Percentiles rank a stretch among this genome's conserved stretches.
These are phyloP conservation scores for Dictyostelium capitatum DNA, from an alignment of 78 protist species.

Conservation along the genomic window DNA sequence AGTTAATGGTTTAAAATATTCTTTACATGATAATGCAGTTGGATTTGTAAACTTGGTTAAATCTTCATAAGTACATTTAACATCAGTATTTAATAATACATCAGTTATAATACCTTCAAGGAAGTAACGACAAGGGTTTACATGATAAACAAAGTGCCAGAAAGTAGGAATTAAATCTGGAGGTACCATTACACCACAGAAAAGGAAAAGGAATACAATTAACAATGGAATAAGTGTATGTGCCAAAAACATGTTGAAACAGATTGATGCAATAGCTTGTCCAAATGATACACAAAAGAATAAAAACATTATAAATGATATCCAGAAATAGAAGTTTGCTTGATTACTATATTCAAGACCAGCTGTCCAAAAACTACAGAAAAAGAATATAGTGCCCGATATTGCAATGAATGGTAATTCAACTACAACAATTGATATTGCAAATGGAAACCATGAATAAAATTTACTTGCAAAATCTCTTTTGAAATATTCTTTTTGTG, in stretches of 20 bases:
- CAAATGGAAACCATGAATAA: conserved; percentile 53
- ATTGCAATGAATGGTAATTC: conserved; percentile 38
- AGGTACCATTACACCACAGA: conserved; percentile 75
- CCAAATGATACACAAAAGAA: conserved; percentile 54
- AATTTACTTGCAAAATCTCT: conserved; percentile 47
- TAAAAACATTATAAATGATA: conserved; percentile 14
- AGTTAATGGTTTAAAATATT: not conserved
- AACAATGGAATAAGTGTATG: conserved; percentile 71
- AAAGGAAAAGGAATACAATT: conserved; percentile 71
- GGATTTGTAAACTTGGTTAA: conserved; percentile 34
- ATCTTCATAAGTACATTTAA: conserved; percentile 34
- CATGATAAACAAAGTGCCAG: conserved; percentile 57
- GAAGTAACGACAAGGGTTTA: conserved; percentile 47
- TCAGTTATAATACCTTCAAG: conserved; percentile 71
- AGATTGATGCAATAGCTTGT: conserved; percentile 47
- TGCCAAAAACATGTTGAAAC: conserved; percentile 19
- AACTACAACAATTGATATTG: conserved; percentile 42
- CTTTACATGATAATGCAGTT: conserved; percentile 5
- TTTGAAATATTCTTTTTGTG: conserved; percentile 52
- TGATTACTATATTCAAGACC: not conserved
- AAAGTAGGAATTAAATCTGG: conserved; percentile 22
- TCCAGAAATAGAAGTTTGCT: conserved; percentile 45
- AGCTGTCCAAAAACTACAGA: conserved; percentile 65
- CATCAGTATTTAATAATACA: not conserved
- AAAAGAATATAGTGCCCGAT: conserved; percentile 49